Percentiles rank a stretch among this genome's conserved stretches.
phyloP scores from a whole-genome alignment of 2,329 filamentous ascomycete species.

The Gnomoniopsis smithogilvyi region DNA sequence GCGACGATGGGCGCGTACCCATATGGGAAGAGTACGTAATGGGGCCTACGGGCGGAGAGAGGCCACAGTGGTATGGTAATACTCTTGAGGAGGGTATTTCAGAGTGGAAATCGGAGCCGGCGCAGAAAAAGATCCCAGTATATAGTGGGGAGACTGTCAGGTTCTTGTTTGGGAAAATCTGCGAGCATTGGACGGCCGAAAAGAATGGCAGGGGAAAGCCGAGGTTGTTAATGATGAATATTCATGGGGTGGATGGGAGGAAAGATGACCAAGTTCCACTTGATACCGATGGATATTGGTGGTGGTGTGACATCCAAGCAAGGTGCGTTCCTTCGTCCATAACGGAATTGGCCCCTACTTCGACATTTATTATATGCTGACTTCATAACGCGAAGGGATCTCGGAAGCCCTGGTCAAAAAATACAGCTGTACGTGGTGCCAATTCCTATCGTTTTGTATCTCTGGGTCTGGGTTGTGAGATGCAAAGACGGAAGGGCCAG shows the following conservation, averaged over 20 bases:
- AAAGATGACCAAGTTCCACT: slow-evolving; percentile 69
- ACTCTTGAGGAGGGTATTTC: slow-evolving; percentile 49
- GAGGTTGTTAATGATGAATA: slow-evolving; percentile 66
- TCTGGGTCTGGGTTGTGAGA: too few species aligned
- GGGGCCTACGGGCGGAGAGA: slow-evolving; percentile 51
- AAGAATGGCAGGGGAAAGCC: slow-evolving; percentile 65
- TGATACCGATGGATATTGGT: slow-evolving; percentile 74
- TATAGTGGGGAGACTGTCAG: slow-evolving; percentile 54
- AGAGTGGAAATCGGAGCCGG: slow-evolving; percentile 60
- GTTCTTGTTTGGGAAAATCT: slow-evolving; percentile 78
- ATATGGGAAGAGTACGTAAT: slow-evolving; percentile 81
- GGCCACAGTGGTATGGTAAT: slow-evolving; percentile 43
- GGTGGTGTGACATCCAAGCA: slow-evolving; percentile 74
- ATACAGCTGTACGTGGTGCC: slow-evolving; percentile 50
- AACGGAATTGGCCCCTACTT: too few species aligned
- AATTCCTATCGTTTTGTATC: too few species aligned
- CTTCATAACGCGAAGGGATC: slow-evolving; percentile 32
- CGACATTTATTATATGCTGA: neutral
- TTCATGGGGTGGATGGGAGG: slow-evolving; percentile 63
- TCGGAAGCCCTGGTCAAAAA: slow-evolving; percentile 68
- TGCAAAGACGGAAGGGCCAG: too few species aligned
- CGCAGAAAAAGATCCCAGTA: slow-evolving; percentile 57
- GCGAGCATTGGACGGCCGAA: slow-evolving; percentile 78
- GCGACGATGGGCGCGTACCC: slow-evolving; percentile 63
- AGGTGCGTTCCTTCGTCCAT: slow-evolving; percentile 14